These are phyloP conservation scores for Suillus lakei DNA, from an alignment of 768 basidiomycete genomes.

Conservation along the genomic window DNA sequence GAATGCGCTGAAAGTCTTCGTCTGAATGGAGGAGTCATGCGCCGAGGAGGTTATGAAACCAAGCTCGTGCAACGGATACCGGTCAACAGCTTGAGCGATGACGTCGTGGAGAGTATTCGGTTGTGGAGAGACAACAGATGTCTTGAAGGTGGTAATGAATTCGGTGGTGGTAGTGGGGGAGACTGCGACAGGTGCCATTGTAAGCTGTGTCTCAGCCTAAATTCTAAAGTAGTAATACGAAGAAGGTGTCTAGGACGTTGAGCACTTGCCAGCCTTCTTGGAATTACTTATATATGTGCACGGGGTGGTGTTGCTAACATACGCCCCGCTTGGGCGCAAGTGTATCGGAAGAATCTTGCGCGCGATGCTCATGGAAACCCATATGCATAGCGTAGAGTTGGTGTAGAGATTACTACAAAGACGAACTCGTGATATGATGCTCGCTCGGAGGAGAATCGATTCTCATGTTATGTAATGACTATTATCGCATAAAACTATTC, in stretches of 20 bases:
- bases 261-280: slow-evolving; percentile 5
- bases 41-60: slow-evolving; percentile 33
- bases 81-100: slow-evolving; percentile 23
- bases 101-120: slow-evolving; percentile 27
- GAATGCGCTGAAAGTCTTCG: slow-evolving; percentile 28
- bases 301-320: neutral
- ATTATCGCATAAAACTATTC: neutral
- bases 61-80: slow-evolving; percentile 31
- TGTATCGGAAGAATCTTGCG: neutral
- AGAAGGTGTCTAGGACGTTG: slow-evolving; percentile 9
- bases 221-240: neutral
- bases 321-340: neutral
- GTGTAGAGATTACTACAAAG: neutral
- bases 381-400: neutral
- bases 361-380: neutral
- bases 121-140: neutral
- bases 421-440: neutral
- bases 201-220: neutral
- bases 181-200: slow-evolving; percentile 23
- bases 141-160: slow-evolving; percentile 7
- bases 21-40: slow-evolving; percentile 33
- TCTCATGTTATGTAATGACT: neutral
- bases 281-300: slow-evolving; percentile 23
- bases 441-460: neutral
- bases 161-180: slow-evolving; percentile 16